Conservation (phyloP, 2,329 filamentous ascomycete genomes). For the Neoarthrinium moseri region DNA sequence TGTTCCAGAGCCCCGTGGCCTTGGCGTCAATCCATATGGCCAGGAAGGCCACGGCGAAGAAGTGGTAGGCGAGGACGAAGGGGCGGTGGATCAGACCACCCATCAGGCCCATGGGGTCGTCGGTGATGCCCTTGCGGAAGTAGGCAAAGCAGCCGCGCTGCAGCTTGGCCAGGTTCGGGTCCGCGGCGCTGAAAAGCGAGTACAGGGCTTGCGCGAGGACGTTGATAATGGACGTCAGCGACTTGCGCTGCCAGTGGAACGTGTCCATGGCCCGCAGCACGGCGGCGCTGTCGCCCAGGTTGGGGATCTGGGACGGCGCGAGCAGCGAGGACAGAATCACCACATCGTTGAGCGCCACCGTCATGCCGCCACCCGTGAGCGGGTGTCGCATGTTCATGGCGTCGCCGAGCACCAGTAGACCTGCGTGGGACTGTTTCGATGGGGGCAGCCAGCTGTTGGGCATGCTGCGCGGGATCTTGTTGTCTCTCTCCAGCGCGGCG, state of each 20-base stretch:
- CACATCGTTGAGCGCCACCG: conserved; percentile 91
- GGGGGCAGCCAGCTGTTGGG: conserved; percentile 93
- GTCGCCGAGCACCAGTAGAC: conserved; percentile 83
- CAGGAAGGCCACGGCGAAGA: conserved; percentile 89
- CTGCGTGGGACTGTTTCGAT: conserved; percentile 63
- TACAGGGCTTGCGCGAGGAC: conserved; percentile 97
- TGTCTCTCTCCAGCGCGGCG: conserved; percentile 69
- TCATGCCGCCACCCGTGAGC: conserved; percentile 96
- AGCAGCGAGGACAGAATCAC: conserved; percentile 75
- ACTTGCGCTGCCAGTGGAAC: conserved; percentile 89
- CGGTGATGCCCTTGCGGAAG: conserved; percentile 74
- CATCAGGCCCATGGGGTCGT: conserved; percentile 78
- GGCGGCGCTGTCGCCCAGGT: conserved; percentile 63
- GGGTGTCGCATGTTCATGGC: conserved; percentile 99
- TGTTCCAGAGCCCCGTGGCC: conserved; percentile 51
- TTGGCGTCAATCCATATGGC: conserved; percentile 70
- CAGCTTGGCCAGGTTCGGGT: conserved; percentile 72
- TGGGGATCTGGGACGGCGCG: conserved; percentile 64
- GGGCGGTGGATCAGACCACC: conserved; percentile 79
- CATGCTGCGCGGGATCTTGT: conserved; percentile 79
- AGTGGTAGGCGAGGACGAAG: conserved; percentile 80
- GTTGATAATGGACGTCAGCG: conserved; percentile 84
- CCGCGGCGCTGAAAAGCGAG: conserved; percentile 83
- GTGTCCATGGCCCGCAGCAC: conserved; percentile 67
- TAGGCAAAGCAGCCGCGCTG: conserved; percentile 92